Evolutionary conservation across 352 stramenopile species (phyloP), one percentile per base, ranked within the genome.

Genomic region (Lagenidium giganteum): DNA sequence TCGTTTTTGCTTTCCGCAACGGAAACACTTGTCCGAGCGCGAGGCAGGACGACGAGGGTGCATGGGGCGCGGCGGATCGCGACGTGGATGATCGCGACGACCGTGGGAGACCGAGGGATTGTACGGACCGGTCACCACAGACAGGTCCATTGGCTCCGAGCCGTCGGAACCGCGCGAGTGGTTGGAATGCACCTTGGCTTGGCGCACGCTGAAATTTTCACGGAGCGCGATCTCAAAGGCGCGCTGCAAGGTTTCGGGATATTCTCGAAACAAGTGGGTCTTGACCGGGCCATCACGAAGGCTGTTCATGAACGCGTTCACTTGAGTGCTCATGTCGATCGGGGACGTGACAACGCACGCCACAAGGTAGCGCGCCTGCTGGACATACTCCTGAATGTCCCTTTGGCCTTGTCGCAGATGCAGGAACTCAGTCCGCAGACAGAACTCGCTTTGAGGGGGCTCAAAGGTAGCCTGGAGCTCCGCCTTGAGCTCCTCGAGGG

Each of bases 301-400:
- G 14, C 32, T 33, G 23, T 49, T 48, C 9, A 45, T 44, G 34
- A 56, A 56, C 13, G 21, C 22, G 16, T 21, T 28, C 25, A 50
- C 28, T 40, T 56, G 48, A 3, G 48, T 50, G 1, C 37, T 17
- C 7, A 26, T n/a, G 26, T 50, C 32, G n/a, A 56, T 39, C 3
- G 39, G 30, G 3, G 30, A 18, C 6, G n/a, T 3, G 16, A 48
- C 25, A 21, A 56, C 27, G 33, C 47, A 49, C 22, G 25, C 39
- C 27, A 40, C 39, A 13, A 55, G 31, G 33, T 50, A 43, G 39
- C 48, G 38, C 29, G 48, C 32, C 25, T 50, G 14, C 40, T 56
- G 31, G 27, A 28, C 21, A 26, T 45, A 56, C 33, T 28, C 48
- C 31, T 45, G 39, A 23, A 50, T 33, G 25, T 55, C 40, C 35